These are phyloP conservation scores for Blastobotrys petasosporus DNA, from an alignment of 1,139 yeast species.

Conservation along the genomic window DNA sequence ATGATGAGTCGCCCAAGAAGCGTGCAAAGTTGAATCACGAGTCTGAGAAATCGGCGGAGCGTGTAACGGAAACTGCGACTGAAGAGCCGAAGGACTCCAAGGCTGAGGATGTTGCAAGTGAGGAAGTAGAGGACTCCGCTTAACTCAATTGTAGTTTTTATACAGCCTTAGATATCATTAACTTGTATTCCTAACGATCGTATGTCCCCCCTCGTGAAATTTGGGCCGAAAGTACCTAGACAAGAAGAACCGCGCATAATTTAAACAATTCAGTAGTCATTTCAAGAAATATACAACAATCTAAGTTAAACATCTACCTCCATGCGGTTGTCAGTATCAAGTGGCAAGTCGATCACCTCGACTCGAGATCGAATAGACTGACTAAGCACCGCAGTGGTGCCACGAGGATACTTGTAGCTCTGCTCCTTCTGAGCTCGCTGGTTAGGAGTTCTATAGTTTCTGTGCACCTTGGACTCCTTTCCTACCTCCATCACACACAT, in stretches of 20 bases:
- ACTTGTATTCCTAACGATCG: too few species aligned
- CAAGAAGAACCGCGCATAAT: too few species aligned
- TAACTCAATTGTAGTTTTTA: too few species aligned
- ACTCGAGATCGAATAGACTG: constrained; percentile 59
- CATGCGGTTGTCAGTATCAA: constrained; percentile 46
- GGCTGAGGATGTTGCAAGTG: too few species aligned
- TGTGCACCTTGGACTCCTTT: constrained; percentile 63
- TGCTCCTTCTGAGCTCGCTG: constrained; percentile 73
- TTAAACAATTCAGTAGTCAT: neutral
- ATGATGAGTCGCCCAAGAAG: neutral
- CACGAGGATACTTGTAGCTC: constrained; percentile 80
- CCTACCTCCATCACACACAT: constrained; percentile 94
- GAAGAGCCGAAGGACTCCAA: too few species aligned
- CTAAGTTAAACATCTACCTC: constrained; percentile 56
- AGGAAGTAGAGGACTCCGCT: too few species aligned
- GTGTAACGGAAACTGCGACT: too few species aligned
- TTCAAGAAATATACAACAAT: neutral
- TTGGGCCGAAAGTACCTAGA: too few species aligned
- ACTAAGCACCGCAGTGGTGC: constrained; percentile 79
- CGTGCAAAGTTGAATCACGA: neutral
- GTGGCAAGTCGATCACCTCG: constrained; percentile 58
- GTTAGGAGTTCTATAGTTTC: constrained; percentile 90
- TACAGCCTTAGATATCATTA: too few species aligned
- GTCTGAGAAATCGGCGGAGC: neutral
- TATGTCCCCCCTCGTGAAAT: too few species aligned